These are phyloP conservation scores for Coemansia linderi DNA, from an alignment of 371 early-diverging fungal genomes.

Conservation along the genomic window DNA sequence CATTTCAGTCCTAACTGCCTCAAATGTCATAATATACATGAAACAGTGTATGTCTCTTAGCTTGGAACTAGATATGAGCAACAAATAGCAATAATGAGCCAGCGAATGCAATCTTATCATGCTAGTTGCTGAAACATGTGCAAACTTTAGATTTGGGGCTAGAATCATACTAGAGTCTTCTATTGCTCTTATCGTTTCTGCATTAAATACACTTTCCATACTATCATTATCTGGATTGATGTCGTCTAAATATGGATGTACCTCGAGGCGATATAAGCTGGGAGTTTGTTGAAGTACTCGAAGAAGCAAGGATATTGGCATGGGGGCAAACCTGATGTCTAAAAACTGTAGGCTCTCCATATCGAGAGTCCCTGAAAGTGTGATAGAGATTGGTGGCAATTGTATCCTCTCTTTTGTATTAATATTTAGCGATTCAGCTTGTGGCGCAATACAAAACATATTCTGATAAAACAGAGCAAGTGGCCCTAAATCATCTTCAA, in stretches of 20 bases:
- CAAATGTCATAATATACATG: background rate
- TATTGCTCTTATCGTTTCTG: background rate
- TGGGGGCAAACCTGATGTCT: background rate
- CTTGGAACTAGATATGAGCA: background rate
- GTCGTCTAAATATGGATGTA: background rate
- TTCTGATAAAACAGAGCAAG: background rate
- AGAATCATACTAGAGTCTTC: background rate
- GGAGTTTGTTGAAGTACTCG: background rate
- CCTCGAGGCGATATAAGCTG: background rate
- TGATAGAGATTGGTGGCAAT: background rate
- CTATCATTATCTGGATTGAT: background rate
- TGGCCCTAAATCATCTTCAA: background rate
- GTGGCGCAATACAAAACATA: background rate
- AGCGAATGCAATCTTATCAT: background rate
- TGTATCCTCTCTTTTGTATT: background rate
- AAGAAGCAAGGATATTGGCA: background rate
- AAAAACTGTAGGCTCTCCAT: background rate
- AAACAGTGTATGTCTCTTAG: background rate
- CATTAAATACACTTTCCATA: background rate
- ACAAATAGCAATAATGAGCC: background rate
- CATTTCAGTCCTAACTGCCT: background rate
- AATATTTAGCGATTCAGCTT: background rate
- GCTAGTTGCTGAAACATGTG: background rate
- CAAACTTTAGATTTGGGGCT: background rate
- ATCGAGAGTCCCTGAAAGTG: background rate